phyloP scores from a whole-genome alignment of 2,329 filamentous ascomycete genomes.

The Emmonsiellopsis sp. region DNA sequence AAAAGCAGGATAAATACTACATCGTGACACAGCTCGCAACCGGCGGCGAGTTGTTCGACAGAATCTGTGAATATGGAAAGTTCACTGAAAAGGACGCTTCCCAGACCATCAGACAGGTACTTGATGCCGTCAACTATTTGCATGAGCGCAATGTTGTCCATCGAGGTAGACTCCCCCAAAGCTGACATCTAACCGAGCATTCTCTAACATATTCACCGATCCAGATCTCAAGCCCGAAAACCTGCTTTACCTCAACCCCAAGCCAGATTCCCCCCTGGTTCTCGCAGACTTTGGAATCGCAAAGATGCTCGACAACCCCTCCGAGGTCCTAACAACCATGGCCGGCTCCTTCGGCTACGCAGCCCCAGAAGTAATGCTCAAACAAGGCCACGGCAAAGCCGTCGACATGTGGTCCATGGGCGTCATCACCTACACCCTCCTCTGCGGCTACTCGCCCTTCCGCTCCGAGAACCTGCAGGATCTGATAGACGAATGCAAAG shows the following conservation, averaged over 20 bases:
- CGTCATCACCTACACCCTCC: constrained; percentile 95
- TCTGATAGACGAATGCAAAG: constrained; percentile 87
- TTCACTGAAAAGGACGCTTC: constrained; percentile 98
- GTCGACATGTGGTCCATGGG: constrained; percentile 99
- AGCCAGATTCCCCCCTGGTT: constrained; percentile 71
- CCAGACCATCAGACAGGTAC: constrained; percentile 87
- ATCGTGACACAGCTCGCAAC: constrained; percentile 95
- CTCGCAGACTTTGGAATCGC: constrained; percentile 97
- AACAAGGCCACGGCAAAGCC: constrained; percentile 92
- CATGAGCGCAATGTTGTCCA: constrained; percentile 94
- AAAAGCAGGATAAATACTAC: constrained; percentile 87
- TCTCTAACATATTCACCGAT: constrained; percentile 2
- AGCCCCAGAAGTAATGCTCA: constrained; percentile 95
- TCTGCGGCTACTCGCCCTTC: constrained; percentile 98
- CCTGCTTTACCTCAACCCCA: constrained; percentile 78
- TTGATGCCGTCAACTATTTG: constrained; percentile 87
- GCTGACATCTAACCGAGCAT: neutral
- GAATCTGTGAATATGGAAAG: constrained; percentile 94
- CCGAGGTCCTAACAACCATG: constrained; percentile 94
- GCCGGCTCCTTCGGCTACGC: constrained; percentile 97
- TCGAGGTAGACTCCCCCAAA: constrained; percentile 53
- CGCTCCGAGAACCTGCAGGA: constrained; percentile 87
- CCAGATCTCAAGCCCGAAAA: constrained; percentile 97
- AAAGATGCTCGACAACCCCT: constrained; percentile 87
- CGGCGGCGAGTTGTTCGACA: constrained; percentile 92